Base-by-base conservation (phyloP, 192 early-diverging fungal species). In the Podila horticola region DNA sequence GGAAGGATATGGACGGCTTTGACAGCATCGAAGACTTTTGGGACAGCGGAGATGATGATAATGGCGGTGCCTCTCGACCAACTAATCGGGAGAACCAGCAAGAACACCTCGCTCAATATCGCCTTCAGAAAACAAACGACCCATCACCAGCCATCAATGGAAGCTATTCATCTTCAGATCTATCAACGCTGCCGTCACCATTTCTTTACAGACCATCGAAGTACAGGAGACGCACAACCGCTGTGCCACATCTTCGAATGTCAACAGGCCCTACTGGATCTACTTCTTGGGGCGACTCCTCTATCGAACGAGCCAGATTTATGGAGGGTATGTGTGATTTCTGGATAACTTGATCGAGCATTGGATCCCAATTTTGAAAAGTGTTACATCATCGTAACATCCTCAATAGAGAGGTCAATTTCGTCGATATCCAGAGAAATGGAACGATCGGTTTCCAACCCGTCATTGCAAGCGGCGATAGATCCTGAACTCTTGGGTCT, bases 11-110 rank as follows among this genome's bases (percentile, higher is more conserved):
- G 8, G n/a, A 55, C 4, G 52, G 52, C 20, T 55, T 55, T 55
- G 52, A 55, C 52, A 55, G 22, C 52, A 55, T 55, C 52, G 52
- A 55, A 6, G 52, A 55, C 24, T 55, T 55, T 55, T 55, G 52
- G 52, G 24, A 55, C 24, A 55, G 52, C 3, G 52, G 52, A 45
- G 41, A 4, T 11, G 52, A 55, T 22, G 52, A 55, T 3, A 24
- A n/a, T 55, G 52, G 3, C 0, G n/a, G 24, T 24, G 52, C 41
- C 15, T 45, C 13, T 13, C 41, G 15, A 22, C 22, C 52, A 24
- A 24, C 10, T 3, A 3, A 55, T 24, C 52, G n/a, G 4, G 22
- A 55, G 52, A 12, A 24, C 10, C n/a, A 22, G 24, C 52, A 7
- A 55, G n/a, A n/a, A 10, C 52, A n/a, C 52, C 7, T 55, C n/a